Base-by-base conservation (phyloP, 2,329 filamentous ascomycete species). In the Arthrobotrys sinensis region DNA sequence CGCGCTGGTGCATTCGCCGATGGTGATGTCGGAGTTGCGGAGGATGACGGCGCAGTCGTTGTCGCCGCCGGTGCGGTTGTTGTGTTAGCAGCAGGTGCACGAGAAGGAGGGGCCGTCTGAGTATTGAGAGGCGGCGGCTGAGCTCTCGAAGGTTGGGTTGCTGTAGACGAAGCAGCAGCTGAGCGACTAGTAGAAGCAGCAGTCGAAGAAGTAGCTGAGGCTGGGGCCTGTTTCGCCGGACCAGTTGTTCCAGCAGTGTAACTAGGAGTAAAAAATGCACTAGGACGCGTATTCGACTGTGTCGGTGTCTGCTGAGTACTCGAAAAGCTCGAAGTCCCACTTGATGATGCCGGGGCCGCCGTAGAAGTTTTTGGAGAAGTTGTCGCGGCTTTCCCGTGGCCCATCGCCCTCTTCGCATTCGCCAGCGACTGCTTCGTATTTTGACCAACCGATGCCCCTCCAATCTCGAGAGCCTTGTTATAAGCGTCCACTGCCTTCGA, bases 381-480 rank as follows among this genome's bases (percentile, higher is more conserved):
- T 19, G 46, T 32, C 38, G 68, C 14, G n/a, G 46, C 11, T 16
- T 64, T 63, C 11, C 46, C 40, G n/a, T 50, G 38, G 0, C 40
- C 60, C 12, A 36, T 24, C 10, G 60, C 66, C 40, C 66, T 70
- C 60, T 70, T 77, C 21, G 73, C 73, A 65, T 62, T 77, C 11
- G 73, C 73, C 19, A 77, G 66, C 11, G 73, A 77, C 21, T 77
- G 65, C 40, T 63, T 77, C 28, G 73, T 77, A 53, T 71, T 77
- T 43, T 77, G 73, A 6, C 73, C 73, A 16, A 77, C 73, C 11
- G 65, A 50, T 3, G 65, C 32, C 4, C 73, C 73, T 3, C 73
- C 73, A 24, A 77, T 57, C 43, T 66, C 55, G 34, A 77, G 19
- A 8, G 73, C 73, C 32, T 66, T 77, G 38, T 67, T 70, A 40